A percentile compares a stretch with the other conserved stretches of the same genome.
Conservation (phyloP, 2,329 filamentous ascomycete species). For the Penicillium nordicum region DNA sequence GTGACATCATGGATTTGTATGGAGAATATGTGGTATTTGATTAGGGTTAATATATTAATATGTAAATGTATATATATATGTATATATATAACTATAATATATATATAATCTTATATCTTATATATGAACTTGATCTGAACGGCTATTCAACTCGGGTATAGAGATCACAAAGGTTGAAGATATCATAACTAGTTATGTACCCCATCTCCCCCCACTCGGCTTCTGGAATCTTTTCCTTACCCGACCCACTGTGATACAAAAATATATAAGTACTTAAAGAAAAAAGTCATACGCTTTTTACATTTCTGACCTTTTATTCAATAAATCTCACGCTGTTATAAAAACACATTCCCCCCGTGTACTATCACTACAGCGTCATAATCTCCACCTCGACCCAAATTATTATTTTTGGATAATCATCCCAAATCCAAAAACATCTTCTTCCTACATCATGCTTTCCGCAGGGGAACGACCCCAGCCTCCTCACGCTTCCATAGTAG, state of each 20-base stretch:
- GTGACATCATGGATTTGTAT: conserved; percentile 4
- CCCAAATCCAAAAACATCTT: not conserved
- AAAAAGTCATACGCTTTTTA: conserved; percentile 14
- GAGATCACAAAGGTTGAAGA: not conserved
- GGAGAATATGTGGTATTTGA: not conserved
- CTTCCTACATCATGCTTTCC: conserved; percentile 38
- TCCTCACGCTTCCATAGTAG: conserved; percentile 21
- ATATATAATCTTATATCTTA: not conserved
- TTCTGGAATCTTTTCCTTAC: conserved; percentile 22
- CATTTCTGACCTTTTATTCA: not conserved
- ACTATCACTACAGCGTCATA: conserved; percentile 20
- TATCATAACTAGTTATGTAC: not conserved
- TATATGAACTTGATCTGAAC: not conserved
- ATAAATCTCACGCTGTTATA: not conserved
- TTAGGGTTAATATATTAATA: no score
- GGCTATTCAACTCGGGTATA: not conserved
- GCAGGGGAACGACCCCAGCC: conserved; percentile 37
- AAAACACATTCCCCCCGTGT: conserved; percentile 6
- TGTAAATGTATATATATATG: no score
- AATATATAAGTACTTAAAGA: conserved; percentile 23
- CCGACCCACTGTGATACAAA: conserved; percentile 25
- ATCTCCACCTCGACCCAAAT: conserved; percentile 11
- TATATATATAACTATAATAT: not conserved
- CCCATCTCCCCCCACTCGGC: conserved; percentile 25
- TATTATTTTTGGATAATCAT: not conserved